These are phyloP conservation scores for Croton laevigatus DNA, from an alignment of 441 rosid genomes.

Conservation along the genomic window DNA sequence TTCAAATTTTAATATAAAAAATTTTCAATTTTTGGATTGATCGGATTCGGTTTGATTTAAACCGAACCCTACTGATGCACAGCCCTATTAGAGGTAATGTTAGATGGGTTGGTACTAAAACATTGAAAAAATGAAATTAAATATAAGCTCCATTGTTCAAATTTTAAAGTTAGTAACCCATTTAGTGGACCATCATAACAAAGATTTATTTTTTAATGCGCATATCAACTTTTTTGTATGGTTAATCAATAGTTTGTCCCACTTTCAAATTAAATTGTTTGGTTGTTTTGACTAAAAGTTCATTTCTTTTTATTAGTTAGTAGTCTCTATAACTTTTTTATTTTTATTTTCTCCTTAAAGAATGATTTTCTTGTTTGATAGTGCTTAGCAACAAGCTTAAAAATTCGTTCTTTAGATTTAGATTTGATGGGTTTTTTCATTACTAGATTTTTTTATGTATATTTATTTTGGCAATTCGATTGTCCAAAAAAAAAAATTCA, in stretches of 20 bases:
- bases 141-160: conserved; percentile 10
- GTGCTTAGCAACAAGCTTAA: background rate
- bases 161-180: conserved; percentile 26
- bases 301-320: background rate
- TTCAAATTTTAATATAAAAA: background rate
- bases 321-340: background rate
- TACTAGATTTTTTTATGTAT: no score
- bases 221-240: conserved; percentile 7
- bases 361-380: background rate
- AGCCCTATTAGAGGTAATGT: background rate
- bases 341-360: background rate
- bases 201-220: background rate
- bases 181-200: conserved; percentile 26
- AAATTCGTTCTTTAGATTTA: background rate
- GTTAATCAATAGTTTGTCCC: background rate
- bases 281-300: background rate
- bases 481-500: no score
- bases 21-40: no score
- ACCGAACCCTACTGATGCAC: no score
- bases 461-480: no score
- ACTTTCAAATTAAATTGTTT: background rate
- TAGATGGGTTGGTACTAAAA: background rate
- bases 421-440: background rate
- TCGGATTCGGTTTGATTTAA: no score
- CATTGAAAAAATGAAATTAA: conserved; percentile 10